Base-by-base conservation (phyloP, 2,329 filamentous ascomycete species). In the Cercospora janseana region DNA sequence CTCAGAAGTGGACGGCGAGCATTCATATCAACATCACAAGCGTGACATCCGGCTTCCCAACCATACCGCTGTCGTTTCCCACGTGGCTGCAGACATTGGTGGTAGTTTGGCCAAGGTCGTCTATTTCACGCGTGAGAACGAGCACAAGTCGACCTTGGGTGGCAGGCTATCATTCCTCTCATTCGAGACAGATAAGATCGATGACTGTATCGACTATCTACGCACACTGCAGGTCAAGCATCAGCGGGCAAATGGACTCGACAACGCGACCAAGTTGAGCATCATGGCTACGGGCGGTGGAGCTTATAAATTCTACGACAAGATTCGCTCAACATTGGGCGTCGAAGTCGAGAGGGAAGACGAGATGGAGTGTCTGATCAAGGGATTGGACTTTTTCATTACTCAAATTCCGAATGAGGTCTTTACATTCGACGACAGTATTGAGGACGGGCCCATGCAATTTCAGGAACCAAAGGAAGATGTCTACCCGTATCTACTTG, bases 61-160 rank as follows among this genome's bases (percentile, higher is more conserved):
- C 70, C 93, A 98, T 71, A 95, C 88, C 9, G 87, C 87, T 8
- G 85, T 95, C 6, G 92, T 98, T 60, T 96, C 90, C 75, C 93
- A 98, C 75, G 88, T 98, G 61, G 93, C 93, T 46, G 86, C 96
- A 54, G 93, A 98, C 88, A 97, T 98, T 69, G 93, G 93, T 58
- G 93, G 93, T 60, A 95, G 91, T 12, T 78, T 98, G 26, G 91
- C 90, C 59, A 98, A 98, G 74, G 82, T 98, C 37, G 93, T 98
- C 53, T 98, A 96, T 75, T 97, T 97, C 67, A 93, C 91, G 13
- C 87, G 88, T 58, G 93, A 97, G 71, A 63, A 63, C 20, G 60
- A 53, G n/a, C 35, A 60, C 13, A 34, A 47, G 26, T 53, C 62
- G 21, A 86, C 91, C 61, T 84, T 87, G 42, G 93, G 93, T 49